Percentiles rank a stretch among this genome's conserved stretches.
phyloP scores from a whole-genome alignment of 306 rosid genomes.

The Gynostemma pentaphyllum region DNA sequence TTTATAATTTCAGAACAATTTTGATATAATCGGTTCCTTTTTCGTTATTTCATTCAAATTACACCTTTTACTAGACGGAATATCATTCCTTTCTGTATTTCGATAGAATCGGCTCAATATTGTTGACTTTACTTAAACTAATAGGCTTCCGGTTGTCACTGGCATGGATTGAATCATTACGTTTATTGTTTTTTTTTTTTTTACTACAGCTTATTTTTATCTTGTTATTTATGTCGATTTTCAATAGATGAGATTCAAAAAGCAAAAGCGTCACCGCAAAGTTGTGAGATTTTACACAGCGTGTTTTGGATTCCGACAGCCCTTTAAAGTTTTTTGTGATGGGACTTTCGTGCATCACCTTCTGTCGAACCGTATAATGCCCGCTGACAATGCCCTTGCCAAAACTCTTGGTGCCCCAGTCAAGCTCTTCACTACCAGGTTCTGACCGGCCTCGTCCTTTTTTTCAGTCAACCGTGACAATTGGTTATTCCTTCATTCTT shows the following conservation, averaged over 20 bases:
- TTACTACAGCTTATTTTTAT: neutral
- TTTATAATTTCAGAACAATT: too few species aligned
- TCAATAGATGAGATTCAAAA: constrained; percentile 54
- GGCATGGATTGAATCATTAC: neutral
- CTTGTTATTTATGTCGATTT: neutral
- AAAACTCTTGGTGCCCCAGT: constrained; percentile 43
- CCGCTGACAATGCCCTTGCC: constrained; percentile 51
- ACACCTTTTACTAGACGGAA: too few species aligned
- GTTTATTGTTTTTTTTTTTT: neutral
- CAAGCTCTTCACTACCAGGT: constrained; percentile 75
- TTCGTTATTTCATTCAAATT: too few species aligned
- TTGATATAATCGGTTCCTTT: too few species aligned
- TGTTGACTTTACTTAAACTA: neutral
- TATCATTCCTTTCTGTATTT: too few species aligned
- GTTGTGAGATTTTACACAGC: constrained; percentile 52
- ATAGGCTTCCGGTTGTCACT: neutral
- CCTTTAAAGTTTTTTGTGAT: constrained; percentile 67
- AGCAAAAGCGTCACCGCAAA: constrained; percentile 66
- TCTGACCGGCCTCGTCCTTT: neutral
- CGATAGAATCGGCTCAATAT: too few species aligned
- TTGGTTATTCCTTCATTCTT: neutral
- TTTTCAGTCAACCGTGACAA: neutral
- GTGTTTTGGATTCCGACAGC: constrained; percentile 60
- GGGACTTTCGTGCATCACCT: constrained; percentile 75
- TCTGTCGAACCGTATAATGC: constrained; percentile 42